A percentile compares a stretch with the other conserved stretches of the same genome.
phyloP scores from a whole-genome alignment of 2,329 filamentous ascomycete species.

The Aspergillus sp. region DNA sequence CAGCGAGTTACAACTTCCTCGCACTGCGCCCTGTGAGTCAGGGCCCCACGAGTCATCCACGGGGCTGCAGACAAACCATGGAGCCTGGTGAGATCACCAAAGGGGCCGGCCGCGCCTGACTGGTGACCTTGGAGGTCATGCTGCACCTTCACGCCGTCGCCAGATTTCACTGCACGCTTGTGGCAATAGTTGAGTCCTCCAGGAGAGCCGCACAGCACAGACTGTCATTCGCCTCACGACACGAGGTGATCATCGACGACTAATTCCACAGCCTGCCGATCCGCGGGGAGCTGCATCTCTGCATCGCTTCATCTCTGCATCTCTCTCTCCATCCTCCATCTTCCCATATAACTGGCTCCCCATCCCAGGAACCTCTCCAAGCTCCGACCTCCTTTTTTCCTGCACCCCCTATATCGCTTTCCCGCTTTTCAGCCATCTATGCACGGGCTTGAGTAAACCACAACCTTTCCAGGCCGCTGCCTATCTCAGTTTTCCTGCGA shows the following conservation, averaged over 20 bases:
- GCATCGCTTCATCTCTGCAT: neutral
- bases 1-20: too few species aligned
- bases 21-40: neutral
- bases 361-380: neutral
- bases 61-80: neutral
- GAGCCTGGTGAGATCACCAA: neutral
- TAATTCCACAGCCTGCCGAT: neutral
- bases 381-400: neutral
- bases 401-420: neutral
- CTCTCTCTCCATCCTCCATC: neutral
- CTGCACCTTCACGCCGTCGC: neutral
- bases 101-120: neutral
- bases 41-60: too few species aligned
- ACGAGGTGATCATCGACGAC: neutral
- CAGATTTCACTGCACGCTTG: neutral
- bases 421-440: neutral
- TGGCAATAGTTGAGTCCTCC: neutral
- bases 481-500: conserved; percentile 4
- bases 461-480: neutral
- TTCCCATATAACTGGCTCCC: neutral
- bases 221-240: neutral
- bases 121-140: neutral
- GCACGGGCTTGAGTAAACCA: neutral
- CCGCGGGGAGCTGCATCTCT: neutral
- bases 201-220: neutral